Evolutionary conservation across 306 rosid species (phyloP).

Genomic region (Vigna trinervia): DNA sequence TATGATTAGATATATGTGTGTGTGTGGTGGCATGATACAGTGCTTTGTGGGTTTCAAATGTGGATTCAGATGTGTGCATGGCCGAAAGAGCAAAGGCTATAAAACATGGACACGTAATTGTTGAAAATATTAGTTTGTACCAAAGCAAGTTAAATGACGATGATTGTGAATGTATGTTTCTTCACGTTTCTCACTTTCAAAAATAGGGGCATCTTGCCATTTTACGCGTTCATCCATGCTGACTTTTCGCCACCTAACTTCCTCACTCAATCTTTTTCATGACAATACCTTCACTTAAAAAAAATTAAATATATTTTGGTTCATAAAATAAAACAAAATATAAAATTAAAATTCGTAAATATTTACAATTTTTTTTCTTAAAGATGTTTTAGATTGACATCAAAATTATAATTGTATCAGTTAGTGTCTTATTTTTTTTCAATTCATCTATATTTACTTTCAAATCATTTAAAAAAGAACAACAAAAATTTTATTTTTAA

Average conservation of each 20-base stretch:
- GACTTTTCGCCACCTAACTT: neutral
- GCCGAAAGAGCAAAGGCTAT: constrained; percentile 25
- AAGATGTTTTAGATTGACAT: no score
- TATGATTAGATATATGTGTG: constrained; percentile 18
- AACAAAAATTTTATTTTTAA: no score
- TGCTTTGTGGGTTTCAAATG: constrained; percentile 40
- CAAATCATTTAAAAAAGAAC: no score
- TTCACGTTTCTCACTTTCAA: constrained; percentile 50
- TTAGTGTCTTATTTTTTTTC: no score
- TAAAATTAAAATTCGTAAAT: no score
- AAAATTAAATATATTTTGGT: no score
- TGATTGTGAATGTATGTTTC: neutral
- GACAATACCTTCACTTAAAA: no score
- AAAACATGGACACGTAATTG: constrained; percentile 50
- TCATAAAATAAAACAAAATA: no score
- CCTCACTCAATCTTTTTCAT: neutral
- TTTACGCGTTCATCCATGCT: neutral
- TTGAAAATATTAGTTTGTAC: constrained; percentile 40
- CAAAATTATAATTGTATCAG: no score
- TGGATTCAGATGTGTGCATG: constrained; percentile 31
- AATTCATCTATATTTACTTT: no score
- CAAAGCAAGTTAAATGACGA: neutral
- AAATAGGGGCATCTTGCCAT: neutral
- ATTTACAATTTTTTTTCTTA: no score
- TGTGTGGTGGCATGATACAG: constrained; percentile 43